Conservation (phyloP, 2,329 filamentous ascomycete species). For the Colletotrichum horii region DNA sequence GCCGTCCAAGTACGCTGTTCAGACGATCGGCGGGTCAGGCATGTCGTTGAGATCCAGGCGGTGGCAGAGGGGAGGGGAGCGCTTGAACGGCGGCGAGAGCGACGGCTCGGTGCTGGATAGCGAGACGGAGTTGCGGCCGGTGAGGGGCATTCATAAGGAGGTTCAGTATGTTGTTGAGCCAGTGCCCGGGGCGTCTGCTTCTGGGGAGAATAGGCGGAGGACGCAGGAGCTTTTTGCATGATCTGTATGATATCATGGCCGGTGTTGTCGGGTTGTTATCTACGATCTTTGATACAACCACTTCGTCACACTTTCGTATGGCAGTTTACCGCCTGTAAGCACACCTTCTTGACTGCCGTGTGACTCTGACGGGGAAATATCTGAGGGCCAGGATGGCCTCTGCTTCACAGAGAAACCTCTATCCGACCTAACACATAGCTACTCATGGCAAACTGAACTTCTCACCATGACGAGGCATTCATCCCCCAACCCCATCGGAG, state of each 20-base stretch:
- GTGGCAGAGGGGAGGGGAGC: neutral
- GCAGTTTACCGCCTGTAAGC: no score
- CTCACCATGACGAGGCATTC: no score
- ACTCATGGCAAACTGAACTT: no score
- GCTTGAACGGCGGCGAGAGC: neutral
- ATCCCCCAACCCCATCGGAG: no score
- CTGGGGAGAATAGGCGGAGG: neutral
- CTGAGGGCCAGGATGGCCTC: no score
- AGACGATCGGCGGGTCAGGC: neutral
- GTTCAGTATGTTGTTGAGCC: neutral
- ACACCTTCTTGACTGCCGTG: no score
- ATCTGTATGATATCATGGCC: neutral
- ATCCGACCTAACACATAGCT: no score
- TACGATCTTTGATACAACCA: neutral
- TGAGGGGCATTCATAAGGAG: slow-evolving; percentile 2
- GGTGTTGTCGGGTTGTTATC: neutral
- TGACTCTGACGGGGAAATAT: no score
- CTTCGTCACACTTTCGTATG: no score
- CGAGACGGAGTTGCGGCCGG: slow-evolving; percentile 3
- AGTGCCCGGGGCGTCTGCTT: neutral
- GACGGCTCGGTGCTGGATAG: neutral
- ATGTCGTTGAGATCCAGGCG: neutral
- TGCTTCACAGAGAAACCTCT: no score
- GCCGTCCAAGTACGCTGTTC: neutral
- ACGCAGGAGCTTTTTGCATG: neutral